Evolutionary conservation across 176 grass and related monocot genomes (phyloP), one percentile per base, ranked within the genome.

Genomic region (Bothriochloa decipiens): DNA sequence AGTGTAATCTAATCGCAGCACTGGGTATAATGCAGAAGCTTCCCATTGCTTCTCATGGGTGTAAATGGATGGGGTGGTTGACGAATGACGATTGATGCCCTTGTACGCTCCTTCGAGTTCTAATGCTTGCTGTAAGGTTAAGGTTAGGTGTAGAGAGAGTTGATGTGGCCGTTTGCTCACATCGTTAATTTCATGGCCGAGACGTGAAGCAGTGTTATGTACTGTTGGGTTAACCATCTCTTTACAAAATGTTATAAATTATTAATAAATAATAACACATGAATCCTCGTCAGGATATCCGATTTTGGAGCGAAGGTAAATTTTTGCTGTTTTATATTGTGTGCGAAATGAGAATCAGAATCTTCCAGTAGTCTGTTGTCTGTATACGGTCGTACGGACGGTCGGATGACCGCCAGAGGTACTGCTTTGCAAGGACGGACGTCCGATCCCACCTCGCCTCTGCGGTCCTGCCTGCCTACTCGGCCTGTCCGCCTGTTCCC

Each of bases 1-100:
- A 11, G 1, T 92, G 72, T 90, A 87, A 83, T 87, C 27, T 88
- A 88, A 85, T 88, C 75, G 78, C 77, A 39, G 80, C 70, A 60
- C 67, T 84, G 85, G 81, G 32, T 84, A 76, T n/a, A 22, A 83
- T 55, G 10, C 18, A 75, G 69, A 53, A 27, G 53, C 25, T 86
- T 86, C 43, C 58, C 55, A 60, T 58, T 58, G 39, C n/a, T 82
- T 82, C 35, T 82, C 55, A n/a, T 55, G 65, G 72, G 39, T 82
- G 83, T 80, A 76, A 81, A 71, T 84, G 57, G 72, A n/a, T 73
- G 76, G 63, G 53, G 53, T 41, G 41, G 53, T 40, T 82, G 40
- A 65, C 13, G 62, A 32, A 3, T 32, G 18, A 65, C 13, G 62
- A 32, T 7, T 32, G 18, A 17, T 46, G 16, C 33, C 81, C 65